These are phyloP conservation scores for Tylopilus sp. DNA, from an alignment of 1,284 basidiomycete genomes.

Conservation along the genomic window DNA sequence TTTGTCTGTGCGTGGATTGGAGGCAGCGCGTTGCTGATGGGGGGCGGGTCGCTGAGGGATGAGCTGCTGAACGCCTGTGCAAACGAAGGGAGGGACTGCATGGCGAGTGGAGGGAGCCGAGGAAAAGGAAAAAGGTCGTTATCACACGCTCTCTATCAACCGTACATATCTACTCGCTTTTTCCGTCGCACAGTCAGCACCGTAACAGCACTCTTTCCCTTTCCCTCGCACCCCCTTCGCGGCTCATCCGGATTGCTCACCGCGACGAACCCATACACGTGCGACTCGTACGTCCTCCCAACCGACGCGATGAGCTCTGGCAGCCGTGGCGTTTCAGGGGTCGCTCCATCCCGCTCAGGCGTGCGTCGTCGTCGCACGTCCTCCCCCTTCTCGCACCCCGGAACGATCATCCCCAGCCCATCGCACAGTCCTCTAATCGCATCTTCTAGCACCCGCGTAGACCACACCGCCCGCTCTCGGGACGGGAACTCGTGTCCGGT, in stretches of 20 bases:
- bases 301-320: conserved; percentile 58
- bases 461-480: conserved; percentile 56
- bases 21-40: conserved; percentile 53
- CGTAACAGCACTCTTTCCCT: conserved; percentile 37
- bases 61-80: conserved; percentile 63
- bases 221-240: conserved; percentile 18
- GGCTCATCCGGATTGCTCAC: conserved; percentile 46
- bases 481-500: conserved; percentile 77
- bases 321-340: conserved; percentile 49
- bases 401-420: conserved; percentile 40
- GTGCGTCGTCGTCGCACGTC: conserved; percentile 34
- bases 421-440: conserved; percentile 69
- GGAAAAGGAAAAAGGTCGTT: not conserved
- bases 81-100: conserved; percentile 71
- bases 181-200: conserved; percentile 62
- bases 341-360: conserved; percentile 37
- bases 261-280: conserved; percentile 53
- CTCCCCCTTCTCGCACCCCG: conserved; percentile 10
- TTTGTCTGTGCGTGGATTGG: conserved; percentile 49
- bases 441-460: conserved; percentile 66
- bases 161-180: no score
- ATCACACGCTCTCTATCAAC: no score
- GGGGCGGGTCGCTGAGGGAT: conserved; percentile 46
- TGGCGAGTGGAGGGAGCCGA: conserved; percentile 23
- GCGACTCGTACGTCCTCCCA: conserved; percentile 53